Percentiles rank a stretch among this genome's conserved stretches.
These are phyloP conservation scores for Xylariaceae sp. DNA, from an alignment of 2,329 filamentous ascomycete species.

Conservation along the genomic window DNA sequence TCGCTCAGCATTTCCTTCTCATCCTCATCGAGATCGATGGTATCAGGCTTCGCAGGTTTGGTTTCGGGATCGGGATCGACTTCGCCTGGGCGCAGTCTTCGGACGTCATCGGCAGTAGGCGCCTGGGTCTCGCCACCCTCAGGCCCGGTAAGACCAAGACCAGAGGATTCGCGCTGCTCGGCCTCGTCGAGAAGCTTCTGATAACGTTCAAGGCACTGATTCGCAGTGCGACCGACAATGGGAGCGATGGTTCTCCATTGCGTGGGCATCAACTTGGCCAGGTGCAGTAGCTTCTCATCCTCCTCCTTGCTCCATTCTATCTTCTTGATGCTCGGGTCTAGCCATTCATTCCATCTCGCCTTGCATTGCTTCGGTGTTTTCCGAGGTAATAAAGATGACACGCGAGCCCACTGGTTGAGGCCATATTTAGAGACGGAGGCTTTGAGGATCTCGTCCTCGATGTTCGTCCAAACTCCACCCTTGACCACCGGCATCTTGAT, in stretches of 20 bases:
- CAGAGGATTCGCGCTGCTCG: constrained; percentile 76
- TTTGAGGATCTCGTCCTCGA: constrained; percentile 95
- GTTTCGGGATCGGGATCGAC: constrained; percentile 96
- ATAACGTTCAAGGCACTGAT: constrained; percentile 94
- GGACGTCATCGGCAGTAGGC: constrained; percentile 87
- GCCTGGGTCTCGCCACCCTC: constrained; percentile 82
- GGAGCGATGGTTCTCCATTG: constrained; percentile 99
- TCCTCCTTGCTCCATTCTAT: constrained; percentile 99
- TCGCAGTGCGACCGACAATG: constrained; percentile 92
- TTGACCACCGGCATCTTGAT: constrained; percentile 63
- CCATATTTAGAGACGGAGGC: constrained; percentile 92
- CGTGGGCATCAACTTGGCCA: constrained; percentile 97
- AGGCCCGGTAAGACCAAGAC: constrained; percentile 76
- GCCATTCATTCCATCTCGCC: constrained; percentile 96
- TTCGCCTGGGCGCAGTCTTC: constrained; percentile 83
- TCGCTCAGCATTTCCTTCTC: constrained; percentile 99
- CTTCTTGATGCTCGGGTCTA: constrained; percentile 96
- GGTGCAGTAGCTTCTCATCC: constrained; percentile 91
- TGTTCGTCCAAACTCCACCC: constrained; percentile 70
- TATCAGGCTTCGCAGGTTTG: constrained; percentile 91
- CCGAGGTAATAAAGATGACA: constrained; percentile 91
- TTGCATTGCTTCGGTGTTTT: constrained; percentile 99
- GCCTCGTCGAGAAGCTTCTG: constrained; percentile 95
- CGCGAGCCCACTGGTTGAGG: constrained; percentile 95
- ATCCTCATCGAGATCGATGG: constrained; percentile 96